Percentiles rank a stretch among this genome's conserved stretches.
phyloP scores from a whole-genome alignment of 768 basidiomycete species.

The Phylloporus scabripes region DNA sequence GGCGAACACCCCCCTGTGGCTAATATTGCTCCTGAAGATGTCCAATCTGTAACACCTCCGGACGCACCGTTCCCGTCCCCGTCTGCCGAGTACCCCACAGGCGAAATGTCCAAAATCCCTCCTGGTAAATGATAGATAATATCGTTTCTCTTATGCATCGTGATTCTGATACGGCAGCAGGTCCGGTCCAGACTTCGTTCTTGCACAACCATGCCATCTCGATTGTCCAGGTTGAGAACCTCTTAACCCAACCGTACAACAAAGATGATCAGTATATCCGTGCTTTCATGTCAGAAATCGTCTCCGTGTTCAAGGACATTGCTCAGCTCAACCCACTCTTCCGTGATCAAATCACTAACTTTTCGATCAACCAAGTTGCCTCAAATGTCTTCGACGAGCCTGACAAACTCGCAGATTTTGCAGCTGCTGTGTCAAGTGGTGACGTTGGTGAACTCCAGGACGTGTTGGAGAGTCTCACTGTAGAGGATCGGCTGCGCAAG shows the following conservation, averaged over 20 bases:
- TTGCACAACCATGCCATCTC: slow-evolving; percentile 78
- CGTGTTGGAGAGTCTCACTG: slow-evolving; percentile 79
- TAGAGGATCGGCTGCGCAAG: slow-evolving; percentile 87
- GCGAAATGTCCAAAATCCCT: slow-evolving; percentile 21
- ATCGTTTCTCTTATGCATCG: background rate
- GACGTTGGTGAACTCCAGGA: slow-evolving; percentile 90
- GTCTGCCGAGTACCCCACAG: slow-evolving; percentile 15
- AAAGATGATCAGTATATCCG: slow-evolving; percentile 94
- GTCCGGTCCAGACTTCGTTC: slow-evolving; percentile 78
- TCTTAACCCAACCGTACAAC: slow-evolving; percentile 74
- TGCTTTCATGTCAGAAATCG: slow-evolving; percentile 94
- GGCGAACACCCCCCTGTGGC: slow-evolving; percentile 39
- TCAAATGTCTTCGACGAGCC: slow-evolving; percentile 96
- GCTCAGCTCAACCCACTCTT: slow-evolving; percentile 95
- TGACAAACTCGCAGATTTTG: slow-evolving; percentile 95
- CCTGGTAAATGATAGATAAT: slow-evolving; percentile 13
- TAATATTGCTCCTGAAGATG: slow-evolving; percentile 34
- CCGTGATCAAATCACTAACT: slow-evolving; percentile 97
- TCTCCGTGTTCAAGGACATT: slow-evolving; percentile 97
- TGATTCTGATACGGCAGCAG: slow-evolving; percentile 26
- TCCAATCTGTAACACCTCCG: slow-evolving; percentile 43
- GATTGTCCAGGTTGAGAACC: slow-evolving; percentile 83
- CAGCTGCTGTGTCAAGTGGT: slow-evolving; percentile 92
- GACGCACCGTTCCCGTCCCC: slow-evolving; percentile 32
- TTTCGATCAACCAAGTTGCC: slow-evolving; percentile 88